Conservation (phyloP, 2,329 filamentous ascomycete genomes). For the Phoma sp. region DNA sequence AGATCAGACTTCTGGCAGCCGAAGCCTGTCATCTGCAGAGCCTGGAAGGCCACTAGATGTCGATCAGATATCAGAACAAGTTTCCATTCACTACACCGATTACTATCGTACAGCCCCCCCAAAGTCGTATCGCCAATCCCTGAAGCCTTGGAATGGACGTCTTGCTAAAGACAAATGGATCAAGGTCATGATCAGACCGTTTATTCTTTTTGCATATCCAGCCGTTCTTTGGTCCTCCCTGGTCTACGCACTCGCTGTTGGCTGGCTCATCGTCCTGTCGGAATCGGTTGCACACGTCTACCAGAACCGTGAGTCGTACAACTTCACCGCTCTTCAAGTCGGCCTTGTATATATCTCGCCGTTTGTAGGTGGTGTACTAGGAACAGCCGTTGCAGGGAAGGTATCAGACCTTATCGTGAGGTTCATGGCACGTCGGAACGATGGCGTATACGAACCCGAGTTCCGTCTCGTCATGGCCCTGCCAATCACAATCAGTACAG, state of each 20-base stretch:
- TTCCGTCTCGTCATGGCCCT: constrained; percentile 72
- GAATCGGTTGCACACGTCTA: constrained; percentile 86
- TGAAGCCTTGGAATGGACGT: constrained; percentile 79
- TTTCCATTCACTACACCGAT: constrained; percentile 68
- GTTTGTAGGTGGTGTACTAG: constrained; percentile 75
- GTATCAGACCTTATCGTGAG: constrained; percentile 86
- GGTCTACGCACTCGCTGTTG: constrained; percentile 86
- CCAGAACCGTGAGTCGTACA: constrained; percentile 71
- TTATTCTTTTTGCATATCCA: constrained; percentile 87
- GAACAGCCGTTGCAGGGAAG: constrained; percentile 89
- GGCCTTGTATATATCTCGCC: constrained; percentile 90
- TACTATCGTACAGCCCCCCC: constrained; percentile 71
- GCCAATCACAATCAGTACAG: constrained; percentile 79
- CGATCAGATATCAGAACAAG: constrained; percentile 36
- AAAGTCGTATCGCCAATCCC: constrained; percentile 75
- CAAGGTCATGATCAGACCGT: constrained; percentile 78
- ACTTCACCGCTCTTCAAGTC: constrained; percentile 81
- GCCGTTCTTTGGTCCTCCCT: constrained; percentile 86
- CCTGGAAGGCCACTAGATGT: constrained; percentile 13
- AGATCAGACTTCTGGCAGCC: constrained; percentile 18
- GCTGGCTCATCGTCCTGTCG: constrained; percentile 94
- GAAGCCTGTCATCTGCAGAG: constrained; percentile 14
- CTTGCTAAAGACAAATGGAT: constrained; percentile 78
- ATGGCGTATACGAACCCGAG: constrained; percentile 94
- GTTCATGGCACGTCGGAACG: constrained; percentile 82